Evolutionary conservation across 495 filamentous ascomycete species (phyloP).

Genomic region (Podospora australis): DNA sequence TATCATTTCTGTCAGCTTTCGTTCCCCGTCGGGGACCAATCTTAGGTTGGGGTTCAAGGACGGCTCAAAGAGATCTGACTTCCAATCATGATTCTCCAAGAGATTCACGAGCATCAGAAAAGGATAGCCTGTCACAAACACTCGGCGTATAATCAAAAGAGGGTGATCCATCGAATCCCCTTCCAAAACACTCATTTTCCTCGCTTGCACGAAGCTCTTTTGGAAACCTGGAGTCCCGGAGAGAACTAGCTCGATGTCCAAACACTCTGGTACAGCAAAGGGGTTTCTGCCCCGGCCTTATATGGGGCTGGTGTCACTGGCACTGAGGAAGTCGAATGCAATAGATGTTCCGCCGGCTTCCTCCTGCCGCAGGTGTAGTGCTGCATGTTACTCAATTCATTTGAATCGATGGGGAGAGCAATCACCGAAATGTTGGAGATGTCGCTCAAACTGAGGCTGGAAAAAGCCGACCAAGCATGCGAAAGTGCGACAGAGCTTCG

Average conservation of each 20-base stretch:
- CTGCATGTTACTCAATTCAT: slow-evolving; percentile 16
- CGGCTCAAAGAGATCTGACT: too few species aligned
- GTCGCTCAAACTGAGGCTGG: slow-evolving; percentile 14
- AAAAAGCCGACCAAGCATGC: slow-evolving; percentile 14
- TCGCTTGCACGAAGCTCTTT: background rate
- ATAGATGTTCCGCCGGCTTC: too few species aligned
- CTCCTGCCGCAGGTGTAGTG: slow-evolving; percentile 18
- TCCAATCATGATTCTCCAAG: background rate
- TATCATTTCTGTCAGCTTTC: too few species aligned
- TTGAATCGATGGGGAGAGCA: slow-evolving; percentile 12
- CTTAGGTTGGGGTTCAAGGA: too few species aligned
- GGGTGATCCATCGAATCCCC: background rate
- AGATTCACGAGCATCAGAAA: background rate
- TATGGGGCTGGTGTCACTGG: background rate
- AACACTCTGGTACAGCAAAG: too few species aligned
- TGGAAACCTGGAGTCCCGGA: background rate
- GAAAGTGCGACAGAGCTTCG: slow-evolving; percentile 13
- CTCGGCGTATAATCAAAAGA: background rate
- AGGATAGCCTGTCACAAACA: background rate
- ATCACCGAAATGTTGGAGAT: slow-evolving; percentile 18
- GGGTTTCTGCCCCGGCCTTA: background rate
- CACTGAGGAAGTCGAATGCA: background rate
- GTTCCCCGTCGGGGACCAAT: too few species aligned
- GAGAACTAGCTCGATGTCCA: background rate
- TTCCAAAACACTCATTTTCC: too few species aligned